Base-by-base conservation (phyloP, 257 asterid genomes). In the Verbascum thapsus region DNA sequence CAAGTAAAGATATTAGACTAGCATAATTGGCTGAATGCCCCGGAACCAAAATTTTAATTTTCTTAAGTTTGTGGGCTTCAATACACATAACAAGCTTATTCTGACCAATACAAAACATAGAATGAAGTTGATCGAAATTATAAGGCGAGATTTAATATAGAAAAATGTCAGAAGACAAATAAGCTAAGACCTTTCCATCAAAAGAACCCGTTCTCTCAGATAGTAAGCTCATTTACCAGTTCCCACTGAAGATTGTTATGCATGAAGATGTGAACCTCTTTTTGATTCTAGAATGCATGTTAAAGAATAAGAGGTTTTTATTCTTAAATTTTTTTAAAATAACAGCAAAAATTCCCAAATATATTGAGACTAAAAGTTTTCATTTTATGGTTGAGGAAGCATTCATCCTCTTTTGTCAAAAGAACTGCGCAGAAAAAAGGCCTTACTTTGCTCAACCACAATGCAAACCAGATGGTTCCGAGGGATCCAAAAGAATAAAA, bases 401-500 rank as follows among this genome's bases (percentile, higher is more conserved):
- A 52, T 22, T 47, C 12, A n/a, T 35, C 20, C 30, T 4, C 2
- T 16, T 23, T 16, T 23, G 5, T 7, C 12, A 37, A 18, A 30
- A 52, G 47, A 55, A 49, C 39, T 63, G 38, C 3, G 23, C 60
- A 79, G 62, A 67, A 54, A 63, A 59, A 45, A 59, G 51, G 67
- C 59, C 86, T 86, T 78, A 92, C 99, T 80, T 85, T 85, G 76
- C 81, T 89, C 80, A 85, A 74, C 99, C 99, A 92, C 20, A 92
- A 72, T 37, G 95, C 90, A 71, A 90, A 79, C 97, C 99, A 94
- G 74, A 94, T 75, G 78, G 76, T 90, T 54, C 96, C 99, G 41
- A 94, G 90, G 54, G 97, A 90, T 53, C 97, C 99, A 73, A 94
- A 94, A 68, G 96, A 79, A 67, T 84, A 94, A 78, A 94, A 94